Evolutionary conservation across 2,329 filamentous ascomycete genomes (phyloP).

Genomic region (Leptographium wingfieldii): DNA sequence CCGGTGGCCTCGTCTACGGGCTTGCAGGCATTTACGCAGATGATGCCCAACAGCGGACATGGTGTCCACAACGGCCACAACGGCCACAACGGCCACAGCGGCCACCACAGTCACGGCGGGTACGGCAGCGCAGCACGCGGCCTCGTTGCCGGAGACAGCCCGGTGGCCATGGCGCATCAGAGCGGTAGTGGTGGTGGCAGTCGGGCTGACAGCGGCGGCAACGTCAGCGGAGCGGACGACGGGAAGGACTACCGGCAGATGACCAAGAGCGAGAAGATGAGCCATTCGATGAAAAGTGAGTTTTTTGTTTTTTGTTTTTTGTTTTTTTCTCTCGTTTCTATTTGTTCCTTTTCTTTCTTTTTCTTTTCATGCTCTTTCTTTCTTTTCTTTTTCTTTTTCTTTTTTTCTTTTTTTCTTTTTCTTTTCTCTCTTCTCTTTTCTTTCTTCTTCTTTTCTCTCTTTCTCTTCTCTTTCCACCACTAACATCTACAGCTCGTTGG

Average conservation of each 20-base stretch:
- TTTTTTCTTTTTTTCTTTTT: not conserved
- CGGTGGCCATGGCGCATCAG: not conserved
- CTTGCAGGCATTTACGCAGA: constrained; percentile 12
- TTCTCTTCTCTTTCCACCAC: constrained; percentile 2
- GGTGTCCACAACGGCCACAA: not conserved
- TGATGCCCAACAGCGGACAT: constrained; percentile 7
- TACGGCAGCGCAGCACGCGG: not conserved
- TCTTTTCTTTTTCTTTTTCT: too few relatives aligned
- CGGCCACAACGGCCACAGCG: not conserved
- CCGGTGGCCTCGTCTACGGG: constrained; percentile 8
- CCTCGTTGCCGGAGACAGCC: not conserved
- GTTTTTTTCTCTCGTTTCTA: not conserved
- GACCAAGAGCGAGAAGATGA: constrained; percentile 56
- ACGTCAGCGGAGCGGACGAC: constrained; percentile 17
- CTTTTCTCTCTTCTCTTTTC: not conserved
- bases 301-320: constrained; percentile 3
- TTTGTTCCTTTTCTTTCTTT: too few relatives aligned
- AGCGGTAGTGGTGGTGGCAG: not conserved
- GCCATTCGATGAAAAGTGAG: constrained; percentile 51
- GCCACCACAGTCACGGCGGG: not conserved
- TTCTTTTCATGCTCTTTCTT: not conserved
- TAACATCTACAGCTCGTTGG: constrained; percentile 38
- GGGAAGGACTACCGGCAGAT: constrained; percentile 47
- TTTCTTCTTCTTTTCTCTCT: not conserved
- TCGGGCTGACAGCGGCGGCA: not conserved